Evolutionary conservation across 495 filamentous ascomycete genomes (phyloP).

Genomic region (Penicilliopsis zonata): DNA sequence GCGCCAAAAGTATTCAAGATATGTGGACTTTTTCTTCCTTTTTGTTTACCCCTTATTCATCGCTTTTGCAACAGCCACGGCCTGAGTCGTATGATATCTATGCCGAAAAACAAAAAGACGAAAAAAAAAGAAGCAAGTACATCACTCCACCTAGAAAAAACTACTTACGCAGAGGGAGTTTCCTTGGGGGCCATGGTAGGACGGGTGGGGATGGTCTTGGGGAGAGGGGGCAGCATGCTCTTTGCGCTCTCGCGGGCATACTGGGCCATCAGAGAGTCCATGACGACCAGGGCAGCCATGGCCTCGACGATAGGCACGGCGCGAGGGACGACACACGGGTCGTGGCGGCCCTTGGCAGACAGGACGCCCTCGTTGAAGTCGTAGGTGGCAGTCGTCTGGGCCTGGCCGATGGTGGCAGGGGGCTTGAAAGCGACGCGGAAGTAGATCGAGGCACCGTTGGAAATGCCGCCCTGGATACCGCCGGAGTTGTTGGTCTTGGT

Average conservation of each 20-base stretch:
- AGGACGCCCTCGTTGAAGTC: constrained; percentile 61
- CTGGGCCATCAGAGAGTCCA: constrained; percentile 87
- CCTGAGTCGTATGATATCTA: too few species aligned
- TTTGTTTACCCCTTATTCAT: too few species aligned
- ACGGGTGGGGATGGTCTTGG: constrained; percentile 25
- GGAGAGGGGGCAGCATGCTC: constrained; percentile 27
- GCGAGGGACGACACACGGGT: constrained; percentile 89
- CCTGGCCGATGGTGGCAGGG: constrained; percentile 87
- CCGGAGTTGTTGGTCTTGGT: constrained; percentile 96
- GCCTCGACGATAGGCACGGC: constrained; percentile 94
- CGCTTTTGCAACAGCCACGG: too few species aligned
- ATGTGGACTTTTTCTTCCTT: too few species aligned
- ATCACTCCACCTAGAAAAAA: too few species aligned
- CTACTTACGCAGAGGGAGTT: constrained; percentile 6
- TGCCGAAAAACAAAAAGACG: background rate
- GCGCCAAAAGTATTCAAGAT: too few species aligned
- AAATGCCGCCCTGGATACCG: constrained; percentile 93
- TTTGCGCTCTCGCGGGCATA: constrained; percentile 47
- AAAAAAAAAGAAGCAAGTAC: too few species aligned
- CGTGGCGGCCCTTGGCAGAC: constrained; percentile 91
- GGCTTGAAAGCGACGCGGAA: constrained; percentile 96
- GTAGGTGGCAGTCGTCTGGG: constrained; percentile 77
- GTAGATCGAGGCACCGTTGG: constrained; percentile 89
- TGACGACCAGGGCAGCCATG: constrained; percentile 84
- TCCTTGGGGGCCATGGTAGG: constrained; percentile 14